Evolutionary conservation across 192 early-diverging fungal genomes (phyloP).

Genomic region (Linnemannia elongata): DNA sequence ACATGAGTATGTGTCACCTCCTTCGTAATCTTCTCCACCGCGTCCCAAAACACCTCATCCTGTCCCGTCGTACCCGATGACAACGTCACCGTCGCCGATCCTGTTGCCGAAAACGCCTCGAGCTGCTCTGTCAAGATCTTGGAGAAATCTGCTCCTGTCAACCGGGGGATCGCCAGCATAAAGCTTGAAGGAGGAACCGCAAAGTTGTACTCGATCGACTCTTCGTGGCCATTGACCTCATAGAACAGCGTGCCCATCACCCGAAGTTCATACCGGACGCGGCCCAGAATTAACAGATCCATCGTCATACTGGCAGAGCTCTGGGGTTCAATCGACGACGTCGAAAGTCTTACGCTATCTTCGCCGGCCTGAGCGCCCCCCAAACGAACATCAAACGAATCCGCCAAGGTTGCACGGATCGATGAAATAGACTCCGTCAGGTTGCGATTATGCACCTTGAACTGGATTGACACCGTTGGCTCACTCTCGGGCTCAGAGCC

Average conservation of each 20-base stretch:
- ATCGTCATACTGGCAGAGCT: slow-evolving; percentile 14
- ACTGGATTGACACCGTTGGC: slow-evolving; percentile 22
- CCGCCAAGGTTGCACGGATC: slow-evolving; percentile 26
- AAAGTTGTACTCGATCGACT: slow-evolving; percentile 54
- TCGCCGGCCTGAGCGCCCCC: slow-evolving; percentile 39
- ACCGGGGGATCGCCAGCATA: slow-evolving; percentile 57
- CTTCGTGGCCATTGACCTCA: slow-evolving; percentile 22
- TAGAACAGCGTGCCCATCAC: slow-evolving; percentile 49
- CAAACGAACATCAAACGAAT: slow-evolving; percentile 53
- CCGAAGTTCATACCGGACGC: slow-evolving; percentile 49
- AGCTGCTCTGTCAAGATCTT: slow-evolving; percentile 58
- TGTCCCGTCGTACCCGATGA: slow-evolving; percentile 32
- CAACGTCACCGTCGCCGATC: slow-evolving; percentile 54
- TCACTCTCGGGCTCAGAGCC: slow-evolving; percentile 32
- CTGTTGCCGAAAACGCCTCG: slow-evolving; percentile 62
- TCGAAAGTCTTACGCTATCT: slow-evolving; percentile 22
- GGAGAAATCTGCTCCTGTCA: slow-evolving; percentile 65
- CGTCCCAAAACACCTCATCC: slow-evolving; percentile 60
- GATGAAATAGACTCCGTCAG: slow-evolving; percentile 16
- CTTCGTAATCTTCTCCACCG: slow-evolving; percentile 62
- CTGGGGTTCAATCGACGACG: slow-evolving; percentile 44
- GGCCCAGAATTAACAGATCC: slow-evolving; percentile 47
- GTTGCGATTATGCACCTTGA: slow-evolving; percentile 41
- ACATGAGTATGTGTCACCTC: slow-evolving; percentile 64
- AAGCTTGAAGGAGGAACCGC: slow-evolving; percentile 63